Evolutionary conservation across 495 filamentous ascomycete species (phyloP).

Genomic region (Talaromyces trachyspermus): DNA sequence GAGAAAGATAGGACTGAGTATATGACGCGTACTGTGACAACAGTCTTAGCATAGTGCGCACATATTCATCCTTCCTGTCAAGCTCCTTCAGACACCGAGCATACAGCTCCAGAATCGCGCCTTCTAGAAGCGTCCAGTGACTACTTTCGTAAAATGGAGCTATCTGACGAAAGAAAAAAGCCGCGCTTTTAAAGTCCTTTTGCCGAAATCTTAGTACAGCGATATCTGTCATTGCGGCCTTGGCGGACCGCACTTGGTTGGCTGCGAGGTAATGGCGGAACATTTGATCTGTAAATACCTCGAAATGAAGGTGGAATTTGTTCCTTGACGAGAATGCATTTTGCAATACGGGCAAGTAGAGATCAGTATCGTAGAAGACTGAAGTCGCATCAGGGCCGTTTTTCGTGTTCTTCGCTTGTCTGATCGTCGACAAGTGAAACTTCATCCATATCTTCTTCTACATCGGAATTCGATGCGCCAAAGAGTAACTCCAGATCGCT

Average conservation of each 20-base stretch:
- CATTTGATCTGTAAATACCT: conserved; percentile 61
- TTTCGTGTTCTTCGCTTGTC: conserved; percentile 3
- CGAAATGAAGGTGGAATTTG: conserved; percentile 53
- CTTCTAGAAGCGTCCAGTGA: conserved; percentile 73
- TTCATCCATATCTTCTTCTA: conserved; percentile 41
- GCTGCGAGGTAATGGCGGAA: conserved; percentile 71
- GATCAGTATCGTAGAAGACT: conserved; percentile 20
- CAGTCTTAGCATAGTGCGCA: conserved; percentile 64
- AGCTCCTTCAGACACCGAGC: conserved; percentile 76
- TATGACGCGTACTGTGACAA: conserved; percentile 59
- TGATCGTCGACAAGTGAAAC: conserved; percentile 32
- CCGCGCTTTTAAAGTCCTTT: conserved; percentile 62
- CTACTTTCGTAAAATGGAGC: conserved; percentile 75
- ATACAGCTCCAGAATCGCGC: conserved; percentile 78
- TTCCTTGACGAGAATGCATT: conserved; percentile 25
- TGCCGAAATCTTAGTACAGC: conserved; percentile 72
- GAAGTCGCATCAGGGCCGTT: conserved; percentile 36
- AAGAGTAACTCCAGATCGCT: conserved; percentile 47
- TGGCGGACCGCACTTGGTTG: conserved; percentile 64
- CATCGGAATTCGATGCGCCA: conserved; percentile 44
- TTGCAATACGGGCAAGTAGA: conserved; percentile 25
- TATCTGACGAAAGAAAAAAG: conserved; percentile 72
- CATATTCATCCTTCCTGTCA: conserved; percentile 69
- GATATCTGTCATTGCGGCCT: conserved; percentile 75
- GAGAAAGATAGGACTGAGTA: conserved; percentile 26